phyloP scores from a whole-genome alignment of 768 basidiomycete genomes.

The Lyophyllum semitale region DNA sequence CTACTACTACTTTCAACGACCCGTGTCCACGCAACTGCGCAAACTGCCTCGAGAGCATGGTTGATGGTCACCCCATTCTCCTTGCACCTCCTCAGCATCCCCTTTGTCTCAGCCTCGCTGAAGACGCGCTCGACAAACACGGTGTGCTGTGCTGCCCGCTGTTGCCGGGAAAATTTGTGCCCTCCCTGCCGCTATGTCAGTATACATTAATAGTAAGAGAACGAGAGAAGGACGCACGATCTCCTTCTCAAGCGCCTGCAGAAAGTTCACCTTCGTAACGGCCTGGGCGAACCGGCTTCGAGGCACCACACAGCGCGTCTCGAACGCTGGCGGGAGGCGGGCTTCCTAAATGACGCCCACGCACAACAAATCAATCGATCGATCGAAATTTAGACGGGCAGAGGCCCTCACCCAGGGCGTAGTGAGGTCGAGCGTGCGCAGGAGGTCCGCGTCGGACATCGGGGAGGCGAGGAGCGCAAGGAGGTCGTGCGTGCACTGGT shows the following conservation, averaged over 20 bases:
- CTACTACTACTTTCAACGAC: constrained; percentile 11
- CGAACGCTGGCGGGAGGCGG: constrained; percentile 26
- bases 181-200: constrained; percentile 37
- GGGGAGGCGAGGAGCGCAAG: constrained; percentile 39
- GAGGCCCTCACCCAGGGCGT: constrained; percentile 19
- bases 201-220: neutral
- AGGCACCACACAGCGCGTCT: constrained; percentile 25
- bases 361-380: no score
- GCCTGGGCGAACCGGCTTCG: constrained; percentile 26
- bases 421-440: constrained; percentile 12
- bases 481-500: constrained; percentile 66
- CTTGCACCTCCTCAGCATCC: constrained; percentile 60
- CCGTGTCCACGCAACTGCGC: constrained; percentile 58
- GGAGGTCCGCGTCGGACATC: constrained; percentile 22
- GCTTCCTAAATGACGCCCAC: neutral
- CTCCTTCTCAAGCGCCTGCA: constrained; percentile 42
- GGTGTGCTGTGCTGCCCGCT: constrained; percentile 35
- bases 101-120: constrained; percentile 33
- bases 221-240: constrained; percentile 34
- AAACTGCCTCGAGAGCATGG: constrained; percentile 58
- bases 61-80: constrained; percentile 59
- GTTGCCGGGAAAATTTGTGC: constrained; percentile 48
- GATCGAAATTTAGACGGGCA: neutral
- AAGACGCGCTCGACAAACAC: constrained; percentile 32
- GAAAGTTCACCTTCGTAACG: constrained; percentile 50